A percentile compares a stretch with the other conserved stretches of the same genome.
These are phyloP conservation scores for Pouteria campechiana DNA, from an alignment of 179 eudicot genomes.

Conservation along the genomic window DNA sequence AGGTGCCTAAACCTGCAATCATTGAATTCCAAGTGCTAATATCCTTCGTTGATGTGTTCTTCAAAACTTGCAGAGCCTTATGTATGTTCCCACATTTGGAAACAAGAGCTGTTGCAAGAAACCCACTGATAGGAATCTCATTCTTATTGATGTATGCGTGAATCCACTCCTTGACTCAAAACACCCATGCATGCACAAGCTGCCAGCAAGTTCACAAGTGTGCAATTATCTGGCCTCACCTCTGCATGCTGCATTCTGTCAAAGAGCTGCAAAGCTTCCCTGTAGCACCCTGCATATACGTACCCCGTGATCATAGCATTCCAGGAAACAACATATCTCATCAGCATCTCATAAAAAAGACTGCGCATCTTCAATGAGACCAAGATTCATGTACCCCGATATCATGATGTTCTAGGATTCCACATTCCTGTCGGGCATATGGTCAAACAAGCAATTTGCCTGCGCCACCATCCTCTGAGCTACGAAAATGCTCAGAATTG, in stretches of 20 bases:
- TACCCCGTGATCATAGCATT: conserved; percentile 29
- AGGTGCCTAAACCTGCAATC: conserved; percentile 20
- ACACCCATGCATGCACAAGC: conserved; percentile 23
- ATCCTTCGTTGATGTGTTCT: conserved; percentile 11
- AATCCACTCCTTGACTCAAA: conserved; percentile 25
- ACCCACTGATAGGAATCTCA: conserved; percentile 12
- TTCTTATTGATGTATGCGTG: conserved; percentile 21
- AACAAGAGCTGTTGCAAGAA: conserved; percentile 28
- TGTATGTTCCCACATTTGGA: conserved; percentile 27
- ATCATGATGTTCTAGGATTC: conserved; percentile 37
- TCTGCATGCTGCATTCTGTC: conserved; percentile 12
- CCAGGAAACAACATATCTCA: conserved; percentile 30
- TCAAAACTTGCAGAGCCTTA: conserved; percentile 23
- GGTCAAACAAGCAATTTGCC: conserved; percentile 19
- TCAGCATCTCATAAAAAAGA: conserved; percentile 17
- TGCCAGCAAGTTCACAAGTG: conserved; percentile 21
- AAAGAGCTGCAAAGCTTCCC: conserved; percentile 24
- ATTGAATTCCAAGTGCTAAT: conserved; percentile 30
- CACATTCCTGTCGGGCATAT: conserved; percentile 24
- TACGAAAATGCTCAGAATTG: conserved; percentile 18
- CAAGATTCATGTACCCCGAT: conserved; percentile 20
- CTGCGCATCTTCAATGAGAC: conserved; percentile 19
- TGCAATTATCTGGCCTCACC: conserved; percentile 15
- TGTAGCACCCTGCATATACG: conserved; percentile 13
- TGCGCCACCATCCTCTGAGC: conserved; percentile 23